Conservation (phyloP, 257 asterid genomes). For the Euphrasia confusa region DNA sequence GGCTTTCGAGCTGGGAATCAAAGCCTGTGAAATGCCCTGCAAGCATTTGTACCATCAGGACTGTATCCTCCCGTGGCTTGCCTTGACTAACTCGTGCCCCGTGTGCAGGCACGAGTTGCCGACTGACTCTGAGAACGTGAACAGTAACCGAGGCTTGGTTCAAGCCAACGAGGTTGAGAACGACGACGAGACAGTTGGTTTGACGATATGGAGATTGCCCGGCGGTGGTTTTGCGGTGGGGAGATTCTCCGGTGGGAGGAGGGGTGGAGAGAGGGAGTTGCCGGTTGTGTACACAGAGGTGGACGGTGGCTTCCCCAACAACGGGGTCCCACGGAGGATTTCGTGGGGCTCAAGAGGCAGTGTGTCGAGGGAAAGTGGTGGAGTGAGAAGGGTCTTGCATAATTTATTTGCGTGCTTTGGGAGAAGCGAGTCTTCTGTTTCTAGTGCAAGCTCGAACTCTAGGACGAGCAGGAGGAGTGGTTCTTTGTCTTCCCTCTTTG, state of each 20-base stretch:
- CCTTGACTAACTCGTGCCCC: slow-evolving; percentile 73
- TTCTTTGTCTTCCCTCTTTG: slow-evolving; percentile 40
- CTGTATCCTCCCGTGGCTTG: slow-evolving; percentile 80
- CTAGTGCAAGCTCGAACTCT: slow-evolving; percentile 52
- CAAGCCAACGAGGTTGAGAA: slow-evolving; percentile 34
- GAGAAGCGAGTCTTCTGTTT: slow-evolving; percentile 32
- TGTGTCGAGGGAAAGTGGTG: slow-evolving; percentile 46
- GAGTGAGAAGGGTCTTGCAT: slow-evolving; percentile 52
- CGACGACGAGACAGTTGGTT: slow-evolving; percentile 63
- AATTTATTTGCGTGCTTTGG: slow-evolving; percentile 66
- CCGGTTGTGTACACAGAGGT: slow-evolving; percentile 90
- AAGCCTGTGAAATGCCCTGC: slow-evolving; percentile 88
- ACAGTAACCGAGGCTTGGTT: slow-evolving; percentile 19
- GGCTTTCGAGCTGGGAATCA: slow-evolving; percentile 57
- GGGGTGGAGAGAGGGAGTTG: slow-evolving; percentile 78
- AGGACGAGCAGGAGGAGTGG: slow-evolving; percentile 42
- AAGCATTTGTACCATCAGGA: slow-evolving; percentile 79
- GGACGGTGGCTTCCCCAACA: slow-evolving; percentile 77
- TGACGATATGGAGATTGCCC: slow-evolving; percentile 86
- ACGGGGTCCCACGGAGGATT: slow-evolving; percentile 67
- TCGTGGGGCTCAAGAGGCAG: slow-evolving; percentile 70
- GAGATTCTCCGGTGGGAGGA: slow-evolving; percentile 72
- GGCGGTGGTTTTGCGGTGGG: slow-evolving; percentile 96
- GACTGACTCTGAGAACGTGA: slow-evolving; percentile 33
- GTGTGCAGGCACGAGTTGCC: slow-evolving; percentile 79